These are phyloP conservation scores for Medicago lupulina DNA, from an alignment of 306 rosid species.

Conservation along the genomic window DNA sequence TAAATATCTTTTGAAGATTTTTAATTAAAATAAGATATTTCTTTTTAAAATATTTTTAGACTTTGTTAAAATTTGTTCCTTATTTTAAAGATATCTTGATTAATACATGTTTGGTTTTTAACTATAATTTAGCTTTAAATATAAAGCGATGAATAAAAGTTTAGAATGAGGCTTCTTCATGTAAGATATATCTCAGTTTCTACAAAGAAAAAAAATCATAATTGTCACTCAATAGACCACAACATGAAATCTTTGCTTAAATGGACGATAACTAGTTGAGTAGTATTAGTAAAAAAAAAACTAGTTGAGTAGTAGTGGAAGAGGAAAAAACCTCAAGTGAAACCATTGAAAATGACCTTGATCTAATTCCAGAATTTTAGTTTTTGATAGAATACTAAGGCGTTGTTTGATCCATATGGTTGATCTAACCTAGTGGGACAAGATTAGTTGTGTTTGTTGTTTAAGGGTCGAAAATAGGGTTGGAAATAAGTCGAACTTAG, in stretches of 20 bases:
- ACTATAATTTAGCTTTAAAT: too few species aligned
- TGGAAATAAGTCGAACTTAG: not conserved
- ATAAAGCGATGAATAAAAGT: too few species aligned
- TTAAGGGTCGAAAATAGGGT: not conserved
- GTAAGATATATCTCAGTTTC: too few species aligned
- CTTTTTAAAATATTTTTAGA: too few species aligned
- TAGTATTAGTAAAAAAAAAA: too few species aligned
- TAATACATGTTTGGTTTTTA: too few species aligned
- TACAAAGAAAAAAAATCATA: not conserved
- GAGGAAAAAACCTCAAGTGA: not conserved
- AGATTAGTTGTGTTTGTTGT: not conserved
- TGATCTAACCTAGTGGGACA: not conserved
- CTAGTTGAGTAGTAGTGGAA: not conserved
- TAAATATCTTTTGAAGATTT: too few species aligned
- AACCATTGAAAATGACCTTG: conserved; percentile 5
- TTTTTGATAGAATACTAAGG: not conserved
- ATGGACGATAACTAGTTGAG: conserved; percentile 13
- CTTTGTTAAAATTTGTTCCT: too few species aligned
- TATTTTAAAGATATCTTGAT: too few species aligned
- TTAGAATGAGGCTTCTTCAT: too few species aligned
- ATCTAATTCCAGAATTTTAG: not conserved
- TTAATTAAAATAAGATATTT: too few species aligned
- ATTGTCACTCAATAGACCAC: conserved; percentile 22
- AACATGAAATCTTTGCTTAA: not conserved
- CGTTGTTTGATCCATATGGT: not conserved